A percentile compares a stretch with the other conserved stretches of the same genome.
Evolutionary conservation across 2,329 filamentous ascomycete genomes (phyloP).

Genomic region (Periconia sp.): DNA sequence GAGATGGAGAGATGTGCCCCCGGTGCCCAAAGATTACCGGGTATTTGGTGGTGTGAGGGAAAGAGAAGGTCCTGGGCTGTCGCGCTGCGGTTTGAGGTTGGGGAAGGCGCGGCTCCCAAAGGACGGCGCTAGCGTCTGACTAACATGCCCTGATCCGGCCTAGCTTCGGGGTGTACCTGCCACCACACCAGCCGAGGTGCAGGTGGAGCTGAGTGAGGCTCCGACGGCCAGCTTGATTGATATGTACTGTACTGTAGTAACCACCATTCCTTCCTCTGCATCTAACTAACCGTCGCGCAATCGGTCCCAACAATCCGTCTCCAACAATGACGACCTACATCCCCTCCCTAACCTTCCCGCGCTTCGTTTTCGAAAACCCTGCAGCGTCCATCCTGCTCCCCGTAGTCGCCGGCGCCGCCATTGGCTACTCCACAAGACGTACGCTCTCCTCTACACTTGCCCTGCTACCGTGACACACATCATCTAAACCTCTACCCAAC

Average conservation of each 20-base stretch:
- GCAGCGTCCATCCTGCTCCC: constrained; percentile 76
- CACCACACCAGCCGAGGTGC: too few species aligned
- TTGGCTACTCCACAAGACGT: constrained; percentile 71
- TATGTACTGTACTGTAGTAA: too few species aligned
- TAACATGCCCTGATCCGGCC: too few species aligned
- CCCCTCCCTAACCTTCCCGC: constrained; percentile 74
- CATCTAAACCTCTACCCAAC: constrained; percentile 3
- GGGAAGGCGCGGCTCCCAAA: not conserved
- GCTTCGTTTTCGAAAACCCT: constrained; percentile 69
- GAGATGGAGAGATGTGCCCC: constrained; percentile 10
- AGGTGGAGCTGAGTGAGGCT: too few species aligned
- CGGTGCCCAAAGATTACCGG: constrained; percentile 21
- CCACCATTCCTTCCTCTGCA: too few species aligned
- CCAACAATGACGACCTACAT: constrained; percentile 80
- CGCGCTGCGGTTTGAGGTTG: not conserved
- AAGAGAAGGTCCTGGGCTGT: constrained; percentile 6
- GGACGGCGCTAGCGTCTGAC: not conserved
- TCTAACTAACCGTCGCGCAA: not conserved
- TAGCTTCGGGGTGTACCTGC: too few species aligned
- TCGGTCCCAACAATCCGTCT: constrained; percentile 9
- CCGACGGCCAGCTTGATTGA: too few species aligned
- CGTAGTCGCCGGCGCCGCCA: constrained; percentile 69
- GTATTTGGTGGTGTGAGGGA: constrained; percentile 12
- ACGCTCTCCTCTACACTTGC: constrained; percentile 13
- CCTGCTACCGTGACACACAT: not conserved